Base-by-base conservation (phyloP, 352 stramenopile genomes). In the Globisporangium takayamanum region DNA sequence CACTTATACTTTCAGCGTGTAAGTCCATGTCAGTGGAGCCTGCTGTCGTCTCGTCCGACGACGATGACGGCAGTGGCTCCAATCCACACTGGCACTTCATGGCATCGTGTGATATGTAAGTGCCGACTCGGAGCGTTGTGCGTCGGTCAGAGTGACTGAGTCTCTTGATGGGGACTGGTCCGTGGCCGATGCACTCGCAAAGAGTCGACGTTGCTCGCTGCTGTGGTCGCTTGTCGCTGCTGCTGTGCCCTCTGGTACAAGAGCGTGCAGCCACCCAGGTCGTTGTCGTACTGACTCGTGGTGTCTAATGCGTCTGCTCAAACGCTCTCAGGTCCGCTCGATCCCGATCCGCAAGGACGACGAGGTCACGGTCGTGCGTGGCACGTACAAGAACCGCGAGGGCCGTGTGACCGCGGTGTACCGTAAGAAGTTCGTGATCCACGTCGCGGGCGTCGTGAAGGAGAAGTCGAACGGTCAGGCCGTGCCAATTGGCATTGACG, bases 391-490 rank as follows among this genome's bases (percentile, higher is more conserved):
- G 92, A 89, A 88, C 74, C 89, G 95, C 73, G 97, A 99, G 81
- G 98, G 98, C 66, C 99, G 98, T 74, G 95, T 99, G 44, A 98
- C 93, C 53, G 86, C 86, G 26, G 91, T 96, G 58, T 99, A 99
- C 88, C 94, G 98, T 73, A 99, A 98, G 83, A 99, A 99, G 88
- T 99, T 98, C 77, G 96, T 99, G 55, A 97, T 99, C 69, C 96
- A 99, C 84, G 92, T 99, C 62, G 97, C 99, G 75, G 93, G 96
- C 69, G 94, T 99, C 63, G 97, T 97, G 50, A 87, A 96, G 58
- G 96, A 99, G 70, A 99, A 99, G 92, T 94, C 92, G 55, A 99
- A 99, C 80, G 97, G 96, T 66, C 83, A 94, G 54, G 88, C 87
- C 50, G 95, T 99, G 62, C 91, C 95, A 46, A 94, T 99, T 60